A percentile compares a stretch with the other conserved stretches of the same genome.
Evolutionary conservation across 306 rosid genomes (phyloP).

Genomic region (Quercus variabilis): DNA sequence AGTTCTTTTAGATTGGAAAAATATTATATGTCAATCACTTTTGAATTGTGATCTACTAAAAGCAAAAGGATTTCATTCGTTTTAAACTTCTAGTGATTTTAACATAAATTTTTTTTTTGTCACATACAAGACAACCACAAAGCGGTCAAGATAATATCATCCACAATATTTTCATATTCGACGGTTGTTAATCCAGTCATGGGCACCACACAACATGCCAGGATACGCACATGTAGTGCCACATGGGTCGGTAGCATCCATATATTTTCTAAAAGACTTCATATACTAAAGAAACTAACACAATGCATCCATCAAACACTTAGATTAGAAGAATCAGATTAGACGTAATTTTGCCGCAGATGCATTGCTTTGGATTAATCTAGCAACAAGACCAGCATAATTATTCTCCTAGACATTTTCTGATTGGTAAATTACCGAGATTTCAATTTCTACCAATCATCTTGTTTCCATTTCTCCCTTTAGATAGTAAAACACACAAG

Average conservation of each 20-base stretch:
- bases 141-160: not conserved
- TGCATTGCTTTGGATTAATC: conserved; percentile 9
- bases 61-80: no score
- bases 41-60: no score
- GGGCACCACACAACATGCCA: conserved; percentile 19
- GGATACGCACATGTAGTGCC: conserved; percentile 23
- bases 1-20: no score
- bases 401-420: not conserved
- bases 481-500: no score
- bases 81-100: no score
- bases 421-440: no score
- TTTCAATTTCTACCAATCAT: no score
- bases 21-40: no score
- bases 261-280: not conserved
- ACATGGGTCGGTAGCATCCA: conserved; percentile 10
- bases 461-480: no score
- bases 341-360: not conserved
- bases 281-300: not conserved
- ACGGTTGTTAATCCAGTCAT: not conserved
- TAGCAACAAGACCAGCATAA: conserved; percentile 19
- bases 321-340: conserved; percentile 7
- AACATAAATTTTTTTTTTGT: no score
- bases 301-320: conserved; percentile 2
- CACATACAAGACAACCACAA: not conserved
- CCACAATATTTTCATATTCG: not conserved